These are phyloP conservation scores for Elongisporangium undulatum DNA, from an alignment of 352 stramenopile genomes.

Conservation along the genomic window DNA sequence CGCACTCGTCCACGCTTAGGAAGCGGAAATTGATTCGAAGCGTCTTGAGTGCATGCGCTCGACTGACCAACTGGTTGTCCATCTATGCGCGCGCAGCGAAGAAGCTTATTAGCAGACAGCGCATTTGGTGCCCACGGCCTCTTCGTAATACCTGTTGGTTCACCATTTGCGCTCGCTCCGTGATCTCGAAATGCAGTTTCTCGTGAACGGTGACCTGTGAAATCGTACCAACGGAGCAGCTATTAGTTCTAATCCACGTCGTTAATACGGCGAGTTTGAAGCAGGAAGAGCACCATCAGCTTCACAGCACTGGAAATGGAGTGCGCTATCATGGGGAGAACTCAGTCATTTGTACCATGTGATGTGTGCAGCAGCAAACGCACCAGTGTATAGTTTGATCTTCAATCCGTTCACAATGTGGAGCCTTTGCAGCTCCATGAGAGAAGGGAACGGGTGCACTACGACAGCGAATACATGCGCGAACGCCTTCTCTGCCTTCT, in stretches of 20 bases:
- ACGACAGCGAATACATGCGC: conserved; percentile 45
- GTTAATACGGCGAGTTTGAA: not conserved
- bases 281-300: conserved; percentile 36
- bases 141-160: conserved; percentile 30
- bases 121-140: not conserved
- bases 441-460: conserved; percentile 34
- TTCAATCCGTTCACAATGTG: conserved; percentile 30
- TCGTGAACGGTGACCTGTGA: conserved; percentile 45
- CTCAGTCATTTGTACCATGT: not conserved
- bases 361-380: not conserved
- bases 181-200: conserved; percentile 44
- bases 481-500: conserved; percentile 62
- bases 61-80: conserved; percentile 34
- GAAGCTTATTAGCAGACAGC: not conserved
- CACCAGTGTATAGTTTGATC: conserved; percentile 47
- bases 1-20: conserved; percentile 52
- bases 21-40: conserved; percentile 56
- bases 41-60: conserved; percentile 35
- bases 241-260: not conserved
- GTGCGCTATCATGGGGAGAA: conserved; percentile 16
- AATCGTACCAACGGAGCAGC: not conserved
- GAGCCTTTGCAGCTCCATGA: conserved; percentile 41
- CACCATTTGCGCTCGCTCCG: conserved; percentile 36
- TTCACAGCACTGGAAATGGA: conserved; percentile 26
- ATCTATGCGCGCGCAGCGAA: conserved; percentile 18